A percentile compares a stretch with the other conserved stretches of the same genome.
phyloP scores from a whole-genome alignment of 2,329 filamentous ascomycete species.

The Pseudogymnoascus sp. region DNA sequence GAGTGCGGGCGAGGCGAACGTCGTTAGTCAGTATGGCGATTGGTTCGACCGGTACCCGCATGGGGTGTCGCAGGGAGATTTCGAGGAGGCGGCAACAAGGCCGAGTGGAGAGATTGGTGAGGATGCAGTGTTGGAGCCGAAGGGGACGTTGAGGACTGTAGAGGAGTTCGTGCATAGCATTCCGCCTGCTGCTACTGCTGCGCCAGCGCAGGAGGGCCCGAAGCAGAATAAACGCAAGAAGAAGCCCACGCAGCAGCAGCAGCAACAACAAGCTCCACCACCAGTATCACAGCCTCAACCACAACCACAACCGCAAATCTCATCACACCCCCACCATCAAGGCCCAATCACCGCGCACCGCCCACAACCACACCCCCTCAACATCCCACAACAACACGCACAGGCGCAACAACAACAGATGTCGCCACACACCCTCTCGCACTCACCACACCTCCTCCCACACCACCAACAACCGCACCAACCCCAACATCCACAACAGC shows the following conservation, averaged over 20 bases:
- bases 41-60: slow-evolving; percentile 96
- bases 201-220: background rate
- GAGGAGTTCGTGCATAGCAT: slow-evolving; percentile 4
- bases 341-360: background rate
- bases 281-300: background rate
- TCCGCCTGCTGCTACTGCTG: background rate
- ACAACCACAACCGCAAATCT: background rate
- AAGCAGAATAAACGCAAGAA: background rate
- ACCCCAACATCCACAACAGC: background rate
- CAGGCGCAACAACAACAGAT: background rate
- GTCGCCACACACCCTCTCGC: background rate
- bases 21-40: slow-evolving; percentile 90
- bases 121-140: slow-evolving; percentile 65
- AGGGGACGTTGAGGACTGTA: background rate
- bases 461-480: background rate
- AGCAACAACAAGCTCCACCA: background rate
- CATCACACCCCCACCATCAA: slow-evolving; percentile 1
- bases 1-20: slow-evolving; percentile 39
- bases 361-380: background rate
- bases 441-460: background rate
- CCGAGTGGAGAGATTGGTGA: slow-evolving; percentile 69
- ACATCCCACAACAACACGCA: background rate
- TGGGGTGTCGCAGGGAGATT: slow-evolving; percentile 77
- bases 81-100: slow-evolving; percentile 63
- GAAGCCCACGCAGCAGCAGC: background rate